Evolutionary conservation across 805 yeast species (phyloP), one percentile per base, ranked within the genome.

Genomic region (Kodamaea lidongshanica): DNA sequence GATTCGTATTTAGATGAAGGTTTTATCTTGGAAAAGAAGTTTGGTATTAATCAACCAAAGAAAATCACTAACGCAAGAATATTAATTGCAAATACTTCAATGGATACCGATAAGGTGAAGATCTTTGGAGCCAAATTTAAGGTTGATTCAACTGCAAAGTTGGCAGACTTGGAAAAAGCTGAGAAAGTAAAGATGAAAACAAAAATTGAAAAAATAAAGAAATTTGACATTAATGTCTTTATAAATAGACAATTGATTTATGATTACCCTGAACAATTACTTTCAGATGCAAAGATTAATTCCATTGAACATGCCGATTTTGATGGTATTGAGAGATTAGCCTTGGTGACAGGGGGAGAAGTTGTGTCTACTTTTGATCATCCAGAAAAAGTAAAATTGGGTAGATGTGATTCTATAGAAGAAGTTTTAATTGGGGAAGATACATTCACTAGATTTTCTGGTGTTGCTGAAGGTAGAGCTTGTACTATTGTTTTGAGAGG

Each of bases 281-380:
- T 92, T 50, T 72, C 94, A 5, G 98, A 89, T 45, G 61, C 86
- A 24, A 76, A 78, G 32, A 83, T 92, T 47, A 88, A 85, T 58
- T 78, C 96, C 13, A 86, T 92, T 41, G 98, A 92, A 59, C 98
- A 92, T 54, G 97, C 98, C 10, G 98, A 92, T 58, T 92, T 92
- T 48, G 97, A 85, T 50, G 99, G 97, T 50, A 85, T 92, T 33
- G 98, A 92, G 66, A 78, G 97, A 54, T 72, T 92, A 44, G 95
- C 98, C 3, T 67, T 89, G 23, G 98, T 87, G 18, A 88, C 97
- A 8, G 98, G 98, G 30, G 98, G 96, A 52, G 97, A 92, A 67
- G 96, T 92, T 31, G 95, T 79, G 2, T 87, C 97, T 6, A 89
- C 97, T 2, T 92, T 92, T 54, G 99, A 92, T 53, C 70, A 79